Conservation (phyloP, 225 moss, liverwort and hornwort species). For the Bryoerythrophyllum caledonicum region DNA sequence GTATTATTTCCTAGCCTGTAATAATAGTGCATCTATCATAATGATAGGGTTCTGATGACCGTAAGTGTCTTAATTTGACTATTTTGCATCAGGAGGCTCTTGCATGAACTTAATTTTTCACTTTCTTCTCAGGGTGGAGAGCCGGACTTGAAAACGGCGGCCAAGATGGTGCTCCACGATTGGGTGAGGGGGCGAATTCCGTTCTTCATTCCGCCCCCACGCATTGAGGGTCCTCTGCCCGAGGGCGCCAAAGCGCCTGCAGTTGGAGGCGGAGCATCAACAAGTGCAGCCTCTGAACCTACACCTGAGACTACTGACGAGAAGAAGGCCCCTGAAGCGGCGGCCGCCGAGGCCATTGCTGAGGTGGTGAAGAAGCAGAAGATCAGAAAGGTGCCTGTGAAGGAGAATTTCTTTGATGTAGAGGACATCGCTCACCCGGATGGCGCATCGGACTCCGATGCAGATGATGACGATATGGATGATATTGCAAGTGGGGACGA, state of each 20-base stretch:
- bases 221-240: constrained; percentile 43
- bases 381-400: constrained; percentile 82
- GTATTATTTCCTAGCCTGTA: constrained; percentile 31
- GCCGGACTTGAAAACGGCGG: constrained; percentile 91
- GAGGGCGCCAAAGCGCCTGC: constrained; percentile 33
- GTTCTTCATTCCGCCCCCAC: constrained; percentile 93
- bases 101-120: neutral
- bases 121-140: constrained; percentile 74
- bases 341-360: constrained; percentile 70
- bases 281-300: constrained; percentile 15
- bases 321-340: constrained; percentile 49
- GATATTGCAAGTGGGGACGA: constrained; percentile 53
- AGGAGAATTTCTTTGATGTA: constrained; percentile 84
- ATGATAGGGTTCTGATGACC: neutral
- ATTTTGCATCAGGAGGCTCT: neutral
- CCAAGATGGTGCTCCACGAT: constrained; percentile 98
- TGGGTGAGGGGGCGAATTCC: constrained; percentile 98
- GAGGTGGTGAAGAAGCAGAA: constrained; percentile 78
- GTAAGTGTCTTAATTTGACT: neutral
- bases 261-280: constrained; percentile 19
- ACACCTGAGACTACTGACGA: constrained; percentile 34
- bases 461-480: constrained; percentile 42
- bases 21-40: neutral
- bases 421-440: constrained; percentile 69
- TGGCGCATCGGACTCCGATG: constrained; percentile 37